Evolutionary conservation across 2,329 filamentous ascomycete genomes (phyloP).

Genomic region (Apiospora malaysiana): DNA sequence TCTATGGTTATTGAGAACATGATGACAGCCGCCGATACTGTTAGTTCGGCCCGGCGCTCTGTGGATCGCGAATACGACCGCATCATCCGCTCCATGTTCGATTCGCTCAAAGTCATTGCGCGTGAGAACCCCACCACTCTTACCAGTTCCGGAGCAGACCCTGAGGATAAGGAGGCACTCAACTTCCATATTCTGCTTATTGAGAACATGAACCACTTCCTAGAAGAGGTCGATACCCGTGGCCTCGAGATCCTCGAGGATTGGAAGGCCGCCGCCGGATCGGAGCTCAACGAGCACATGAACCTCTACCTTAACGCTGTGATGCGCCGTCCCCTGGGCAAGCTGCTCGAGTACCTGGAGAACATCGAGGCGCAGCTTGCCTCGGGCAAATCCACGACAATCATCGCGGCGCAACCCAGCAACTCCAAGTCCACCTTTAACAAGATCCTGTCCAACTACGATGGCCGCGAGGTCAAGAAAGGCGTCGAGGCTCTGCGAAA

Average conservation of each 20-base stretch:
- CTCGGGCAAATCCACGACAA: slow-evolving; percentile 61
- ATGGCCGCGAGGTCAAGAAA: slow-evolving; percentile 83
- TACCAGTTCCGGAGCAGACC: slow-evolving; percentile 53
- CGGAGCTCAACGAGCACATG: slow-evolving; percentile 87
- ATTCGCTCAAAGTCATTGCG: slow-evolving; percentile 94
- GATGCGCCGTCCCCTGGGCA: slow-evolving; percentile 86
- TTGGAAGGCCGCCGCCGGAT: slow-evolving; percentile 79
- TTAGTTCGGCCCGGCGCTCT: slow-evolving; percentile 71
- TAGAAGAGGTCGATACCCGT: slow-evolving; percentile 84
- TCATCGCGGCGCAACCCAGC: slow-evolving; percentile 79
- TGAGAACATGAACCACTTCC: slow-evolving; percentile 98
- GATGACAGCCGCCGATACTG: slow-evolving; percentile 64
- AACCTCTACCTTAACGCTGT: slow-evolving; percentile 85
- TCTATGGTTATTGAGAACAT: slow-evolving; percentile 84
- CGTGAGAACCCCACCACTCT: slow-evolving; percentile 65
- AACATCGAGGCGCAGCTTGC: slow-evolving; percentile 78
- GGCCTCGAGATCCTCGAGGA: slow-evolving; percentile 78
- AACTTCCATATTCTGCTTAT: slow-evolving; percentile 98
- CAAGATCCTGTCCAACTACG: slow-evolving; percentile 82
- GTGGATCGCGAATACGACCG: slow-evolving; percentile 88
- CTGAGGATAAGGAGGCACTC: slow-evolving; percentile 93
- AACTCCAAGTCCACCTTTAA: slow-evolving; percentile 85
- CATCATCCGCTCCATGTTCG: slow-evolving; percentile 95
- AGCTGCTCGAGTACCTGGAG: slow-evolving; percentile 89
- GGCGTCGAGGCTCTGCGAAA: slow-evolving; percentile 91